Conservation (phyloP, 163 green algal genomes). For the Scenedesmus sp. region DNA sequence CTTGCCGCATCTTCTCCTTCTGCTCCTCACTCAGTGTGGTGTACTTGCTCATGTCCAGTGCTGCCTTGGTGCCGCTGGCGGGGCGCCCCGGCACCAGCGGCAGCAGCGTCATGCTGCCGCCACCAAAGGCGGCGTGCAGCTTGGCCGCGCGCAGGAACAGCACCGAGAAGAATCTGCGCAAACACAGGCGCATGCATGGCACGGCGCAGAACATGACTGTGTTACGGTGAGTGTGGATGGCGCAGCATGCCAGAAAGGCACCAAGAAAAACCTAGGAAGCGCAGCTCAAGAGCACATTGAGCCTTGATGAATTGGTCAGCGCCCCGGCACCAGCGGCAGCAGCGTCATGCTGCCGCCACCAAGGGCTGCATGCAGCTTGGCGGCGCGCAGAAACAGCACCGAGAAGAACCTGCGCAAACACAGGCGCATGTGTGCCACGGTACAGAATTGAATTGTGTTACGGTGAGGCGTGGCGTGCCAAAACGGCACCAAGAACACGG, state of each 20-base stretch:
- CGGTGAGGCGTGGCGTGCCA: too few species aligned
- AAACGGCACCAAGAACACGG: too few species aligned
- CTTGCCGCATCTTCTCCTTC: slow-evolving; percentile 62
- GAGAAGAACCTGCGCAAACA: slow-evolving; percentile 82
- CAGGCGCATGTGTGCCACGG: background rate
- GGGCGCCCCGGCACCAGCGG: slow-evolving; percentile 76
- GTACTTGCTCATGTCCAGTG: slow-evolving; percentile 70
- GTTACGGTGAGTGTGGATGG: too few species aligned
- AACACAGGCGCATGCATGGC: background rate
- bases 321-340: slow-evolving; percentile 79
- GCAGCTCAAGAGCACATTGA: too few species aligned
- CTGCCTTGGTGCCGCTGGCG: slow-evolving; percentile 25
- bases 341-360: slow-evolving; percentile 85
- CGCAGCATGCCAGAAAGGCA: too few species aligned
- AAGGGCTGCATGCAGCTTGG: slow-evolving; percentile 77
- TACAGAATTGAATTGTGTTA: background rate
- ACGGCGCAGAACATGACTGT: too few species aligned
- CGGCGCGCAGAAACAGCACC: slow-evolving; percentile 84
- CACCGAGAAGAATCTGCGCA: slow-evolving; percentile 85
- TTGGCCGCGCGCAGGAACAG: slow-evolving; percentile 88
- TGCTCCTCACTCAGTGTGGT: slow-evolving; percentile 77
- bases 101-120: slow-evolving; percentile 85
- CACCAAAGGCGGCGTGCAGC: slow-evolving; percentile 73
- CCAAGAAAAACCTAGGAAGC: too few species aligned
- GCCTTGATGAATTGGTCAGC: background rate